Evolutionary conservation across 1,284 basidiomycete species (phyloP), one percentile per base, ranked within the genome.

Genomic region (Wallemia mellicola): DNA sequence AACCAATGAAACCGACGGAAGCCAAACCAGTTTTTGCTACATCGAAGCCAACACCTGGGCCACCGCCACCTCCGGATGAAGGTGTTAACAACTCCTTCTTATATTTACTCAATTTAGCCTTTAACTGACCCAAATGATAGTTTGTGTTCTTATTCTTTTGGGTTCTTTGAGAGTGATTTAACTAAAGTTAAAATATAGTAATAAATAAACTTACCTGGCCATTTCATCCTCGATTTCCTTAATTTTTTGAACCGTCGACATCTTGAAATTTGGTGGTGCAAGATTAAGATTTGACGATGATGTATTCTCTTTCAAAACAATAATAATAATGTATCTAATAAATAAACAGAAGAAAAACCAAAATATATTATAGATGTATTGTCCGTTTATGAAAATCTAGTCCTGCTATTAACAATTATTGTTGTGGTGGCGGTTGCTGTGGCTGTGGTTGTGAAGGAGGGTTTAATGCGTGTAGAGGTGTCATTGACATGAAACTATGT

Each of bases 171-270:
- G n/a, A n/a, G n/a, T n/a, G n/a, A n/a, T n/a, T n/a, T n/a, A n/a
- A n/a, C n/a, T n/a, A n/a, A n/a, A n/a, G n/a, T n/a, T n/a, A n/a
- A n/a, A n/a, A n/a, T n/a, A n/a, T n/a, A n/a, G n/a, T n/a, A n/a
- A n/a, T n/a, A n/a, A n/a, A n/a, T n/a, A n/a, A n/a, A n/a, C n/a
- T n/a, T n/a, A n/a, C n/a, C n/a, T 64, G 28, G 82, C 85, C 84
- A 91, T 89, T 74, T 92, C 87, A 83, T 89, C 85, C 76, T 92
- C 87, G 71, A 92, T 78, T 80, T 88, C 86, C 81, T 89, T 89
- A 66, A 92, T 89, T 73, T 86, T 86, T 70, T 87, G 83, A 62
- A 87, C 74, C 64, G 83, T 86, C 60, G 83, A 85, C 82, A 86
- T 85, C 73, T 14, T 30, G 2, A 57, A 55, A 9, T 28, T n/a